Evolutionary conservation across 202 grass and related monocot genomes (phyloP).

Genomic region (Miscanthus sacchariflorus): DNA sequence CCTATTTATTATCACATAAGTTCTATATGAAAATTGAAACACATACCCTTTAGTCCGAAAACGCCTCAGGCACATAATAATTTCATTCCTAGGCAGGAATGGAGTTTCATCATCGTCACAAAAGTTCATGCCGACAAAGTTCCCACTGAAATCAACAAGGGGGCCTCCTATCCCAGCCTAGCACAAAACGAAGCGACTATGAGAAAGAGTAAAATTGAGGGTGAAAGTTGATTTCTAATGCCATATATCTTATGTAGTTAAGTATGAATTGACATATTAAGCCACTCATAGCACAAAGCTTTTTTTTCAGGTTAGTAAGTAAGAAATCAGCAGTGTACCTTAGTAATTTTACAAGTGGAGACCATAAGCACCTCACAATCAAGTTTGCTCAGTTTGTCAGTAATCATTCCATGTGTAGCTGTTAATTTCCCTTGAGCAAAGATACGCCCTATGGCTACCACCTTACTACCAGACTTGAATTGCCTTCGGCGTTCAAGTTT

Average conservation of each 20-base stretch:
- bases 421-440: constrained; percentile 32
- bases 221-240: not conserved
- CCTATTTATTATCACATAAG: too few relatives aligned
- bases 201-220: not conserved
- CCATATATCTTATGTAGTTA: not conserved
- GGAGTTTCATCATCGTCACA: constrained; percentile 34
- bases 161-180: constrained; percentile 41
- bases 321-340: constrained; percentile 28
- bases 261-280: not conserved
- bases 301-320: too few relatives aligned
- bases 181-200: constrained; percentile 8
- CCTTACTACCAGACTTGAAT: constrained; percentile 25
- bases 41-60: constrained; percentile 17
- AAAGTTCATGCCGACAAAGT: constrained; percentile 45
- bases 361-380: constrained; percentile 29
- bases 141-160: constrained; percentile 40
- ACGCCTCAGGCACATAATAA: constrained; percentile 28
- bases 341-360: constrained; percentile 45
- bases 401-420: constrained; percentile 8
- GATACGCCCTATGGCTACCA: constrained; percentile 28
- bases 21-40: too few relatives aligned
- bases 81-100: constrained; percentile 37
- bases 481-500: not conserved
- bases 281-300: too few relatives aligned
- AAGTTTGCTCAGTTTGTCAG: not conserved